A percentile compares a stretch with the other conserved stretches of the same genome.
Conservation (phyloP, 2,329 filamentous ascomycete genomes). For the Rhinocladiella similis region DNA sequence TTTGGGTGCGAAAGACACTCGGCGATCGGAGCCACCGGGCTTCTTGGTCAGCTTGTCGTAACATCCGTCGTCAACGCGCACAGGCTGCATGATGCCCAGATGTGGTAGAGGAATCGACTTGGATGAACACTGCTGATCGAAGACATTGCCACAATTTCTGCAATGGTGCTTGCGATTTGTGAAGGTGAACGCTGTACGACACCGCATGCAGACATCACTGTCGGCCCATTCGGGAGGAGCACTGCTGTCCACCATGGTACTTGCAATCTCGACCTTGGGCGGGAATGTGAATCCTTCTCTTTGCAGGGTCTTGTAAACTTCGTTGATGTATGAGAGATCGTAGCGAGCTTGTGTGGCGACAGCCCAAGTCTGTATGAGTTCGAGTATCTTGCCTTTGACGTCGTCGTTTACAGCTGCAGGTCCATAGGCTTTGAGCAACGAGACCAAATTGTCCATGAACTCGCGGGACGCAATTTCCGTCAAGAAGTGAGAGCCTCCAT, state of each 20-base stretch:
- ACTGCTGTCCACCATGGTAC: slow-evolving; percentile 96
- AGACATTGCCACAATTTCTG: slow-evolving; percentile 95
- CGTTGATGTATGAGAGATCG: slow-evolving; percentile 81
- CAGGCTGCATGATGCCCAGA: slow-evolving; percentile 85
- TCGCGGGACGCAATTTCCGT: slow-evolving; percentile 93
- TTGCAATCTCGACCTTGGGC: slow-evolving; percentile 80
- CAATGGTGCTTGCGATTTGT: slow-evolving; percentile 99
- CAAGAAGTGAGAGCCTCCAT: slow-evolving; percentile 93
- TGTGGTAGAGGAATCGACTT: slow-evolving; percentile 88
- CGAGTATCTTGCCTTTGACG: slow-evolving; percentile 86
- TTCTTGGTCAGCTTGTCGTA: slow-evolving; percentile 82
- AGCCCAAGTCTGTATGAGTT: slow-evolving; percentile 92
- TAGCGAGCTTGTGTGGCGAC: slow-evolving; percentile 81
- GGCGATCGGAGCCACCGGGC: slow-evolving; percentile 38
- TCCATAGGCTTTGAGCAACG: slow-evolving; percentile 79
- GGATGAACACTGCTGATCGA: slow-evolving; percentile 90
- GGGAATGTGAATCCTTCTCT: slow-evolving; percentile 87
- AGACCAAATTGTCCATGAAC: slow-evolving; percentile 96
- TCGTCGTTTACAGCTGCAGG: slow-evolving; percentile 74
- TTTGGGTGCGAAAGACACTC: slow-evolving; percentile 50
- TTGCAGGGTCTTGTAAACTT: slow-evolving; percentile 81
- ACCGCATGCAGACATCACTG: slow-evolving; percentile 98
- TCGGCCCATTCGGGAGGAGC: slow-evolving; percentile 97
- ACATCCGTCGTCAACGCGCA: slow-evolving; percentile 94
- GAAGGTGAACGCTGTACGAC: slow-evolving; percentile 91